A percentile compares a stretch with the other conserved stretches of the same genome.
phyloP scores from a whole-genome alignment of 2,329 filamentous ascomycete genomes.

The Ceratocystis variospora region DNA sequence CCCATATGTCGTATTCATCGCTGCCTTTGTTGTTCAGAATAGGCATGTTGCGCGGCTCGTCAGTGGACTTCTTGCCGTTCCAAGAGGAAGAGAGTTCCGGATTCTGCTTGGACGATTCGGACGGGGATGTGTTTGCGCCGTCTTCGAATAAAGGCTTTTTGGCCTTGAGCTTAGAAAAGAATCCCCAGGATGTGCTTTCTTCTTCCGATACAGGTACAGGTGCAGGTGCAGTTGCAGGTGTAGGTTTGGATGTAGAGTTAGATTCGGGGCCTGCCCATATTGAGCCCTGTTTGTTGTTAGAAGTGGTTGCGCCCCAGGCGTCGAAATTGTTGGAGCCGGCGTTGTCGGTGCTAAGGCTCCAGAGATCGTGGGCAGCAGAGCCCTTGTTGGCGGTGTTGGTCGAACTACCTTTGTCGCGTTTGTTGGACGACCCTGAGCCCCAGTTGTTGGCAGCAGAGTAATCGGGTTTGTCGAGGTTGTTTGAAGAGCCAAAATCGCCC shows the following conservation, averaged over 20 bases:
- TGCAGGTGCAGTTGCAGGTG: conserved; percentile 6
- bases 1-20: not conserved
- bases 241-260: not conserved
- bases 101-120: conserved; percentile 11
- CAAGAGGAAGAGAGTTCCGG: conserved; percentile 15
- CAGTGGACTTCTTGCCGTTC: conserved; percentile 11
- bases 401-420: conserved; percentile 21
- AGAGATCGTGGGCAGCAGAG: conserved; percentile 23
- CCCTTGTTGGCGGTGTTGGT: conserved; percentile 26
- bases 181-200: conserved; percentile 4
- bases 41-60: conserved; percentile 3
- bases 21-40: not conserved
- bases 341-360: not conserved
- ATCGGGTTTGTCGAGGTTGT: not conserved
- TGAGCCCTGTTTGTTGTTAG: not conserved
- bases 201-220: conserved; percentile 8
- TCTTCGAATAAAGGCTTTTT: conserved; percentile 12
- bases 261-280: conserved; percentile 6
- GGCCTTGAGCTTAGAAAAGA: conserved; percentile 13
- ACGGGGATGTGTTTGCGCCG: conserved; percentile 14
- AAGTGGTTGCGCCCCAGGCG: conserved; percentile 11
- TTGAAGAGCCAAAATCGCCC: not conserved
- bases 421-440: not conserved
- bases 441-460: not conserved
- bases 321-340: not conserved